These are phyloP conservation scores for Camellia granthamiana DNA, from an alignment of 148 eudicot species.

Conservation along the genomic window DNA sequence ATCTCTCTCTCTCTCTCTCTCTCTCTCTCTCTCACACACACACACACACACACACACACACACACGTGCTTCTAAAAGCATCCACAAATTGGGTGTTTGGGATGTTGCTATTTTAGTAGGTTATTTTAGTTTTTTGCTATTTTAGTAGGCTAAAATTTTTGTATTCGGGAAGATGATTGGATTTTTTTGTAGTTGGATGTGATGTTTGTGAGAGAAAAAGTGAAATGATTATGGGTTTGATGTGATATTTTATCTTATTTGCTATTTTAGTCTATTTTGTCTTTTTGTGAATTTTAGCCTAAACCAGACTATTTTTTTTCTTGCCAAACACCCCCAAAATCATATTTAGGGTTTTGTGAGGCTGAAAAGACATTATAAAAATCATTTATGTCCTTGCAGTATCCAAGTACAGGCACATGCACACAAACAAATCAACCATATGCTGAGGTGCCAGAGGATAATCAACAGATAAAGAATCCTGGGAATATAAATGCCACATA, in stretches of 20 bases:
- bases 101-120: too few relatives aligned
- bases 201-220: too few relatives aligned
- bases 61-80: neutral
- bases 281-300: too few relatives aligned
- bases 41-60: neutral
- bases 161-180: too few relatives aligned
- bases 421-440: neutral
- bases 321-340: neutral
- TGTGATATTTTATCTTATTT: too few relatives aligned
- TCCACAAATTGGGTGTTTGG: too few relatives aligned
- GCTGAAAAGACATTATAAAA: neutral
- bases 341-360: neutral
- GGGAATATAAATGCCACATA: neutral
- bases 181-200: too few relatives aligned
- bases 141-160: too few relatives aligned
- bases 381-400: constrained; percentile 4
- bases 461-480: constrained; percentile 2
- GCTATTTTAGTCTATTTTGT: too few relatives aligned
- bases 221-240: too few relatives aligned
- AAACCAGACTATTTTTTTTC: too few relatives aligned
- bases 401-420: neutral
- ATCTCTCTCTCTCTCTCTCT: neutral
- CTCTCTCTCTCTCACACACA: neutral
- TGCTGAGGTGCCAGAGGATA: constrained; percentile 9
- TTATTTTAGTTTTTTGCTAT: too few relatives aligned